These are phyloP conservation scores for Calocera viscosa DNA, from an alignment of 768 basidiomycete genomes.

Conservation along the genomic window DNA sequence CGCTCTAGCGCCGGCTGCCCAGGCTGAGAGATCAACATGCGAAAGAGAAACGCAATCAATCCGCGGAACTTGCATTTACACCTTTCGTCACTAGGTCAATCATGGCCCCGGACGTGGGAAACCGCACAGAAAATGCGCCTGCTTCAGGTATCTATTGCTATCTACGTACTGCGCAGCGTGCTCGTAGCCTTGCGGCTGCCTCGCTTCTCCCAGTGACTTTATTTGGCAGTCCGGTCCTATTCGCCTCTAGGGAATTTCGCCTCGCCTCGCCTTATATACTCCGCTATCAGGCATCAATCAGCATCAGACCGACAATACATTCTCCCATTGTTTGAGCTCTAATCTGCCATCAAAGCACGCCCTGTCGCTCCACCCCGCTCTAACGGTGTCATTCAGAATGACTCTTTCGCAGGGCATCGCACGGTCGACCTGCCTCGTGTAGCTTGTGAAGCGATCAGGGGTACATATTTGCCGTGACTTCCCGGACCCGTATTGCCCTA, in stretches of 20 bases:
- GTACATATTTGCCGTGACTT: not conserved
- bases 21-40: not conserved
- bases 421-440: slow-evolving; percentile 1
- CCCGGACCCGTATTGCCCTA: not conserved
- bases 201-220: not conserved
- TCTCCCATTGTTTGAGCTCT: not conserved
- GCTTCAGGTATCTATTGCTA: not conserved
- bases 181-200: not conserved
- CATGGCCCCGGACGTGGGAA: not conserved
- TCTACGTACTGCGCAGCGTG: not conserved
- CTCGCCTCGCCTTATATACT: not conserved
- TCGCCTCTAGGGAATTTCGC: not conserved
- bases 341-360: not conserved
- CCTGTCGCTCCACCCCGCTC: not conserved
- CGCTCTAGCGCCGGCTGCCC: too few relatives aligned
- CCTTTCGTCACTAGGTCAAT: not conserved
- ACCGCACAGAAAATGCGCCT: not conserved
- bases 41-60: not conserved
- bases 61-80: not conserved
- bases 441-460: not conserved
- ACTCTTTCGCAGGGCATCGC: not conserved
- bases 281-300: not conserved
- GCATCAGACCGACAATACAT: not conserved
- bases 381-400: not conserved
- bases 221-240: not conserved